A percentile compares a stretch with the other conserved stretches of the same genome.
Evolutionary conservation across 169 alveolate species (phyloP).

Genomic region (Eimeria tenella): DNA sequence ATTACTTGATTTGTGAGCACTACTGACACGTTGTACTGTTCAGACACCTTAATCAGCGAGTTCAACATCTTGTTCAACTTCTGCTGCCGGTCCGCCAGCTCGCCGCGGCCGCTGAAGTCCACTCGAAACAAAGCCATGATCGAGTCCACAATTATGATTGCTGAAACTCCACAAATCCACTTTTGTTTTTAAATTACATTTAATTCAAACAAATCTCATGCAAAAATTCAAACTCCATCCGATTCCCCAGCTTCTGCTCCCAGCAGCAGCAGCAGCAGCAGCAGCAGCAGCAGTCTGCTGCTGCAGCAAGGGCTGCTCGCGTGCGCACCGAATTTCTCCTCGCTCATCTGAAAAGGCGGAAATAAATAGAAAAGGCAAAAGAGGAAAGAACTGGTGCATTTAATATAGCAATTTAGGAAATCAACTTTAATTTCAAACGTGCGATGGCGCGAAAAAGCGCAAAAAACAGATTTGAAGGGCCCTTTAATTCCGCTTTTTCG

Average conservation of each 20-base stretch:
- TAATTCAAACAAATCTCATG: not conserved
- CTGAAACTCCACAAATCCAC: not conserved
- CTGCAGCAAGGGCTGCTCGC: no score
- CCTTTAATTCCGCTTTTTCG: no score
- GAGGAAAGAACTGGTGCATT: no score
- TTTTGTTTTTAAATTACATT: not conserved
- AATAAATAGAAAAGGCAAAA: not conserved
- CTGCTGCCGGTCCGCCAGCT: conserved; percentile 98
- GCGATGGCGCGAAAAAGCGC: no score
- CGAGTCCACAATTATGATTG: conserved; percentile 81
- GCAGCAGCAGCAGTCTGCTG: no score
- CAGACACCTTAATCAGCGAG: conserved; percentile 94
- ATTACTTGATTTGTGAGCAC: conserved; percentile 97
- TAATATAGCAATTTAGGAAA: no score
- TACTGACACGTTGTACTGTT: conserved; percentile 97
- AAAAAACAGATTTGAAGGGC: no score
- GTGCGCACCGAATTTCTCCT: conserved; percentile 63
- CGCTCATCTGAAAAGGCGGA: conserved; percentile 61
- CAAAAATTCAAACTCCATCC: no score
- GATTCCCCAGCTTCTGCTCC: no score
- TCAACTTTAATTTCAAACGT: no score
- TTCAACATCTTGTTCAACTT: conserved; percentile 84
- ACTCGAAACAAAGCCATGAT: conserved; percentile 93
- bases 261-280: no score
- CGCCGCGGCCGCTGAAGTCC: conserved; percentile 94